phyloP scores from a whole-genome alignment of 2,329 filamentous ascomycete species.

The Penicillium sp. region DNA sequence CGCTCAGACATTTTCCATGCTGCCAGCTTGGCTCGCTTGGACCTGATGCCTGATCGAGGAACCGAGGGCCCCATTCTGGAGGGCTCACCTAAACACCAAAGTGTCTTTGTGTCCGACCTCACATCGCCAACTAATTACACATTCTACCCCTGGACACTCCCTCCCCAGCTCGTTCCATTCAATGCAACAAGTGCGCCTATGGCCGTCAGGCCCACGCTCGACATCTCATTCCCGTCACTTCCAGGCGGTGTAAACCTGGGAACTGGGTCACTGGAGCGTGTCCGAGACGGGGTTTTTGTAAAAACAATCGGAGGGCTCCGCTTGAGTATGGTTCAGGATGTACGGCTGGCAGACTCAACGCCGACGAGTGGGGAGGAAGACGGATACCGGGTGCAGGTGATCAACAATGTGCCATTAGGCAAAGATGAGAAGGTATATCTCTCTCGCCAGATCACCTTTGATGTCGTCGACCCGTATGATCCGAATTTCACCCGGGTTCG shows the following conservation, averaged over 20 bases:
- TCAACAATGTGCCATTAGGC: conserved; percentile 78
- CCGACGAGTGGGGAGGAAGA: conserved; percentile 24
- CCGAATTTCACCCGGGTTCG: conserved; percentile 79
- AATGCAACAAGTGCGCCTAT: conserved; percentile 77
- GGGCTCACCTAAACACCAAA: conserved; percentile 56
- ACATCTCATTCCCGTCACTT: conserved; percentile 63
- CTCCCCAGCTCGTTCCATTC: conserved; percentile 67
- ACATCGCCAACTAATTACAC: conserved; percentile 72
- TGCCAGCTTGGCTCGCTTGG: conserved; percentile 76
- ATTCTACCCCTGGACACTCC: conserved; percentile 91
- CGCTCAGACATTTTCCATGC: conserved; percentile 84
- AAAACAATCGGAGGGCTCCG: conserved; percentile 61
- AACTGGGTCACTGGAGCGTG: conserved; percentile 54
- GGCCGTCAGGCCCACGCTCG: conserved; percentile 68
- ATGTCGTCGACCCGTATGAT: conserved; percentile 64
- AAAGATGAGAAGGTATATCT: conserved; percentile 86
- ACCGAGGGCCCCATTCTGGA: conserved; percentile 59
- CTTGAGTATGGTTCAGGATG: conserved; percentile 51
- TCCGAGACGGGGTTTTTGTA: conserved; percentile 59
- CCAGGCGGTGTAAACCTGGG: conserved; percentile 48
- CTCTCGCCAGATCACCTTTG: conserved; percentile 70
- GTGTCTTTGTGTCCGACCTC: conserved; percentile 55
- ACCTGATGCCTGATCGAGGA: conserved; percentile 63
- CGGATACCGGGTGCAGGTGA: conserved; percentile 64
- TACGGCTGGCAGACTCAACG: conserved; percentile 28